Percentiles rank a stretch among this genome's conserved stretches.
phyloP scores from a whole-genome alignment of 1,139 yeast genomes.

The Debaryomyces fabryi region DNA sequence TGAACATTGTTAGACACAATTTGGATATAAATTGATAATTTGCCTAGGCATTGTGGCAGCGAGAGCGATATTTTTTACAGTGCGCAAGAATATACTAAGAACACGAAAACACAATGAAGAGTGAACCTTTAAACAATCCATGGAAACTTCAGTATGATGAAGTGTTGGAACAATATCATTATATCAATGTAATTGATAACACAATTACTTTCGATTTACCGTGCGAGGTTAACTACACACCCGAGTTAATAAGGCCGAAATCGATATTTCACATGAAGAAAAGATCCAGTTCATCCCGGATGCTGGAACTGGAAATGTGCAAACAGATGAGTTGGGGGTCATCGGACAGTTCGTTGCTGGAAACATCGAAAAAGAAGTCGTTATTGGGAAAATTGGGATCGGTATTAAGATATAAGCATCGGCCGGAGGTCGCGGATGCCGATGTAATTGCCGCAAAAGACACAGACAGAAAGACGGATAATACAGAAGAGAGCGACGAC shows the following conservation, averaged over 20 bases:
- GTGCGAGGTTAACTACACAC: slow-evolving; percentile 36
- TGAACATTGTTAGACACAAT: not conserved
- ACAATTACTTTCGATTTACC: slow-evolving; percentile 44
- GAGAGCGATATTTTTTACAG: not conserved
- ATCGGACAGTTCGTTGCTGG: not conserved
- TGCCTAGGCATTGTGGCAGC: not conserved
- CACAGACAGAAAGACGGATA: not conserved
- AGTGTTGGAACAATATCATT: slow-evolving; percentile 40
- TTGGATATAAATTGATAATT: not conserved
- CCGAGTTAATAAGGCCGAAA: slow-evolving; percentile 4
- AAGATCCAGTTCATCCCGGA: slow-evolving; percentile 1
- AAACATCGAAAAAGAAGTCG: not conserved
- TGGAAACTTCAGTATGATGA: slow-evolving; percentile 36
- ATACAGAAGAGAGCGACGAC: not conserved
- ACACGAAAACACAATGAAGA: not conserved
- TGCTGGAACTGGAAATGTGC: not conserved
- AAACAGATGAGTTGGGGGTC: slow-evolving; percentile 3
- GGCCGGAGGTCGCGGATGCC: slow-evolving; percentile 2
- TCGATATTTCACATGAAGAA: slow-evolving; percentile 7
- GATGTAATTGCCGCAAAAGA: not conserved
- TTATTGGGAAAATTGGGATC: slow-evolving; percentile 3
- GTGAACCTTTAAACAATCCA: slow-evolving; percentile 8
- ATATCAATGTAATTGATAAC: slow-evolving; percentile 34
- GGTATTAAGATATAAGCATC: not conserved
- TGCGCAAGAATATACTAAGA: not conserved